A percentile compares a stretch with the other conserved stretches of the same genome.
Evolutionary conservation across 352 stramenopile species (phyloP).

Genomic region (Achlya hypogyna): DNA sequence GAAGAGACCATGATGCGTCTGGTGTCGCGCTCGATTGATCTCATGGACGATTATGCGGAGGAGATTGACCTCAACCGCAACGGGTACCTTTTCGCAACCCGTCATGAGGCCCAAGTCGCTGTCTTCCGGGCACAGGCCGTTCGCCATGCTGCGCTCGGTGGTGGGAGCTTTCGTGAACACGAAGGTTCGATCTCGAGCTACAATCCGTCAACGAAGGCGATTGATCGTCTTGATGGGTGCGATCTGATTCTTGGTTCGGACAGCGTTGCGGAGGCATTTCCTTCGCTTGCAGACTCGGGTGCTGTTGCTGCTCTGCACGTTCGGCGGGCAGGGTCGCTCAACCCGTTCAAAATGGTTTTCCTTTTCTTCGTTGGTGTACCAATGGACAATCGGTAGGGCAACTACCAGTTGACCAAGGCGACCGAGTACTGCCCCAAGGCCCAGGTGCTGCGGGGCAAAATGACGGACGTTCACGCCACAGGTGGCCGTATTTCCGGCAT

Average conservation of each 20-base stretch:
- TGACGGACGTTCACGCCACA: conserved; percentile 44
- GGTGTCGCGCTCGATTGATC: conserved; percentile 62
- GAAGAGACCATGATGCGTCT: conserved; percentile 57
- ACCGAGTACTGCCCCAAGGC: conserved; percentile 50
- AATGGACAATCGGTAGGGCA: conserved; percentile 21
- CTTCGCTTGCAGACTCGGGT: conserved; percentile 45
- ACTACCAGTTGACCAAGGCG: conserved; percentile 56
- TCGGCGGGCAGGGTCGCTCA: conserved; percentile 56
- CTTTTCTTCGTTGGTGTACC: not conserved
- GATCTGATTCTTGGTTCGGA: conserved; percentile 60
- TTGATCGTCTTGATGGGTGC: conserved; percentile 51
- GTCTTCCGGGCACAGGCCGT: conserved; percentile 38
- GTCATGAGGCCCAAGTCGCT: conserved; percentile 36
- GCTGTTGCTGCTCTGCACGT: conserved; percentile 55
- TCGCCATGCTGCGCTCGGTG: conserved; percentile 41
- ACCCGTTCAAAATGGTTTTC: conserved; percentile 52
- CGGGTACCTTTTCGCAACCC: conserved; percentile 69
- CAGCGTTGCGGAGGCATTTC: conserved; percentile 44
- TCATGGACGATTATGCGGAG: conserved; percentile 62
- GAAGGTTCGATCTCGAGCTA: conserved; percentile 35
- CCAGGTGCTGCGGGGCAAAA: conserved; percentile 44
- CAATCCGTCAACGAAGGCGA: conserved; percentile 36
- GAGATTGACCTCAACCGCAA: conserved; percentile 68
- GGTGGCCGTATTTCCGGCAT: conserved; percentile 45
- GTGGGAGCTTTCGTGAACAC: conserved; percentile 44